Evolutionary conservation across 805 yeast genomes (phyloP).

Genomic region (Zygosaccharomyces siamensis): DNA sequence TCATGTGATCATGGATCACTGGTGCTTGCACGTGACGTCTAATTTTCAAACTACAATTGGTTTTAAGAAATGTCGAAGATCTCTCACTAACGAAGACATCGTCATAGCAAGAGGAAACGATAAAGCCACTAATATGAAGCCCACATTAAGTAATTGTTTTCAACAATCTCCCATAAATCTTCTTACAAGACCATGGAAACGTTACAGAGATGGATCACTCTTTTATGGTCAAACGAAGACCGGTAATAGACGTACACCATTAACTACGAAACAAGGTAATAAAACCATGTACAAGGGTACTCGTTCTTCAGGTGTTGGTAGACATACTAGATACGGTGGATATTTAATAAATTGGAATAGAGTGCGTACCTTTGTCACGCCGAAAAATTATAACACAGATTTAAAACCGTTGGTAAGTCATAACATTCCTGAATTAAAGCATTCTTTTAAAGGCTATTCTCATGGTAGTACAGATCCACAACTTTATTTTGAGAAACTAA

Average conservation of each 20-base stretch:
- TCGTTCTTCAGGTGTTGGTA: slow-evolving; percentile 89
- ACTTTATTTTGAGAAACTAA: slow-evolving; percentile 64
- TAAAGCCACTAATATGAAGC: slow-evolving; percentile 40
- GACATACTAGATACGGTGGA: slow-evolving; percentile 64
- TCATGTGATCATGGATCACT: too few species aligned
- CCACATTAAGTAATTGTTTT: slow-evolving; percentile 43
- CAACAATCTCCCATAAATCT: slow-evolving; percentile 42
- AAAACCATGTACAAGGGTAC: slow-evolving; percentile 95
- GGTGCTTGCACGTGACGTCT: neutral
- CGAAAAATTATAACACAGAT: slow-evolving; percentile 41
- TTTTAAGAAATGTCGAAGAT: neutral
- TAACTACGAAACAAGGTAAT: slow-evolving; percentile 92
- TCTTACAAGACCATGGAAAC: slow-evolving; percentile 86
- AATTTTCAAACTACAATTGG: neutral
- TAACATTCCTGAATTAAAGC: slow-evolving; percentile 63
- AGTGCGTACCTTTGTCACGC: slow-evolving; percentile 88
- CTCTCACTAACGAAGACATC: neutral
- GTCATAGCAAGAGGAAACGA: neutral
- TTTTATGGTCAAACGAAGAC: slow-evolving; percentile 75
- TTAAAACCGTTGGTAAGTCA: slow-evolving; percentile 77
- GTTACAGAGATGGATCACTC: slow-evolving; percentile 72
- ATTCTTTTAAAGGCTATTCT: slow-evolving; percentile 61
- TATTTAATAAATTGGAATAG: slow-evolving; percentile 77
- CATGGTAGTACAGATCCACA: slow-evolving; percentile 72
- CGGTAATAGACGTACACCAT: slow-evolving; percentile 77